These are phyloP conservation scores for Cladosporium velox DNA, from an alignment of 2,329 filamentous ascomycete genomes.

Conservation along the genomic window DNA sequence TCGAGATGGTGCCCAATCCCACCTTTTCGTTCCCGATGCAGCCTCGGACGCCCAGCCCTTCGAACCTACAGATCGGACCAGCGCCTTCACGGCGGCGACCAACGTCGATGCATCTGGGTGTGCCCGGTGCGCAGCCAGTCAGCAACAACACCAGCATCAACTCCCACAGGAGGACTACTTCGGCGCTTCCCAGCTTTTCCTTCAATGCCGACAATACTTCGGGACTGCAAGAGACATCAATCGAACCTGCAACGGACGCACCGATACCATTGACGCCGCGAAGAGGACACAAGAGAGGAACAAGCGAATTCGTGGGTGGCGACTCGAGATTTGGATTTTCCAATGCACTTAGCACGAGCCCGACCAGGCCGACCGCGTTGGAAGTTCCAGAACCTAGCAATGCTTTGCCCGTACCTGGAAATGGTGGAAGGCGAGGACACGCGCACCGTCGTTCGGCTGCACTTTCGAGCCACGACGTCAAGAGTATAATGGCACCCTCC, in stretches of 20 bases:
- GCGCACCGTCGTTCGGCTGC: constrained; percentile 78
- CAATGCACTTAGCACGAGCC: constrained; percentile 67
- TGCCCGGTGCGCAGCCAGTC: constrained; percentile 39
- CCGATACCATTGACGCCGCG: constrained; percentile 52
- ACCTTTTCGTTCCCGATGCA: constrained; percentile 52
- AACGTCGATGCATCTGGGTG: constrained; percentile 38
- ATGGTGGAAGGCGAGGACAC: constrained; percentile 59
- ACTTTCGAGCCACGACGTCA: constrained; percentile 81
- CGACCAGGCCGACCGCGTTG: constrained; percentile 64
- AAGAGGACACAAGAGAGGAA: constrained; percentile 71
- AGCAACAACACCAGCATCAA: constrained; percentile 34
- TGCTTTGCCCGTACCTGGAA: constrained; percentile 44
- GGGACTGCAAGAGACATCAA: constrained; percentile 38
- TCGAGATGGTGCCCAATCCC: constrained; percentile 50
- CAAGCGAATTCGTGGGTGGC: constrained; percentile 84
- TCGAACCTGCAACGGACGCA: constrained; percentile 40
- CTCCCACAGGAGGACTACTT: constrained; percentile 44
- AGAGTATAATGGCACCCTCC: constrained; percentile 61
- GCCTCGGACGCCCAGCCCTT: constrained; percentile 33
- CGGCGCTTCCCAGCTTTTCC: constrained; percentile 49
- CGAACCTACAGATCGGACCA: constrained; percentile 17
- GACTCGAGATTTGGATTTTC: constrained; percentile 55
- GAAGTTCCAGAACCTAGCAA: constrained; percentile 52
- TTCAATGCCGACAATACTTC: constrained; percentile 51
- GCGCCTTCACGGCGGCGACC: constrained; percentile 29